These are phyloP conservation scores for Phytophthora chlamydospora DNA, from an alignment of 352 stramenopile species.

Conservation along the genomic window DNA sequence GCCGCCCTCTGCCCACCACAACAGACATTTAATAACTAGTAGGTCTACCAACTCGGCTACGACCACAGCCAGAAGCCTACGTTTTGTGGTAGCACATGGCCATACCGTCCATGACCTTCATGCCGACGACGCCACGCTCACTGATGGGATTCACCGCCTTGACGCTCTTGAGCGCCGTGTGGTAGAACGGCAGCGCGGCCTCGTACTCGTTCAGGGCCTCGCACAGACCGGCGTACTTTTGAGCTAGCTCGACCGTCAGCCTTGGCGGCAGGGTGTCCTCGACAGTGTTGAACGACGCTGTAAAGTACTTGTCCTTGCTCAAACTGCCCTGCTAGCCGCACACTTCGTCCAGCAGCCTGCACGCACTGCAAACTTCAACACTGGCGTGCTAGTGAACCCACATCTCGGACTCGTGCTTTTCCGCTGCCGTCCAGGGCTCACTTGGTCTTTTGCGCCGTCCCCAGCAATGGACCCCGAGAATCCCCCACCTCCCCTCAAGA, in stretches of 20 bases:
- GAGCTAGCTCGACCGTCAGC: neutral
- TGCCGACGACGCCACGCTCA: neutral
- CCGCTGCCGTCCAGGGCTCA: no score
- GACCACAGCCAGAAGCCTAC: conserved; percentile 1
- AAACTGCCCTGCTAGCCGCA: no score
- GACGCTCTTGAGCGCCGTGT: conserved; percentile 16
- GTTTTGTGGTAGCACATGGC: conserved; percentile 10
- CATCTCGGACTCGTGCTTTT: no score
- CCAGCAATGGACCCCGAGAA: no score
- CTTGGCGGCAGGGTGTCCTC: neutral
- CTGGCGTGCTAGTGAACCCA: no score
- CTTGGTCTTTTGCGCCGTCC: no score
- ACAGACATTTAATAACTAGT: no score
- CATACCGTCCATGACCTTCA: conserved; percentile 14
- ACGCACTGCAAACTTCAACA: no score
- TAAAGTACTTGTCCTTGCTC: conserved; percentile 10
- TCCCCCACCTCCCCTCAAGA: no score
- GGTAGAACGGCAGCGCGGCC: conserved; percentile 12
- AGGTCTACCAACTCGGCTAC: no score
- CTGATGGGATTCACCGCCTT: conserved; percentile 12
- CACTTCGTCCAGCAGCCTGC: no score
- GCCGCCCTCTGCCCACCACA: neutral
- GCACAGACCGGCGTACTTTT: neutral
- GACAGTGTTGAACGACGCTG: conserved; percentile 1
- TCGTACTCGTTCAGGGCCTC: conserved; percentile 9